These are phyloP conservation scores for Penicillium canariense DNA, from an alignment of 495 filamentous ascomycete species.

Conservation along the genomic window DNA sequence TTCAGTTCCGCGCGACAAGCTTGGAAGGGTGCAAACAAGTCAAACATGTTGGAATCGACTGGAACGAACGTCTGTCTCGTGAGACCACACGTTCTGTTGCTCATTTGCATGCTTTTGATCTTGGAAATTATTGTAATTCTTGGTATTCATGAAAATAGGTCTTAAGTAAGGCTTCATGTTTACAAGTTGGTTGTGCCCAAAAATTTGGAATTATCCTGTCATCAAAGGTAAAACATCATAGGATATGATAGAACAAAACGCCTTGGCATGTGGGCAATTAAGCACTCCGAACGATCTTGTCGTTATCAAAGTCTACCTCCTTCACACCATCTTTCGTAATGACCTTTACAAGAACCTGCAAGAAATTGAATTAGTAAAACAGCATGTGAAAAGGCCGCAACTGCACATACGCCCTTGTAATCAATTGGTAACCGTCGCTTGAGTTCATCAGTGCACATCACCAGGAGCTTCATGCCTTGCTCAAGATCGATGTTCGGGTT, in stretches of 20 bases:
- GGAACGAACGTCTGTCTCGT: background rate
- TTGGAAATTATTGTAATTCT: too few relatives aligned
- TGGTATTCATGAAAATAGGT: too few relatives aligned
- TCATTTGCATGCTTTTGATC: too few relatives aligned
- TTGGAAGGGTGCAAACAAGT: conserved; percentile 37
- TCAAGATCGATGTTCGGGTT: conserved; percentile 87
- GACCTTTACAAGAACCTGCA: conserved; percentile 78
- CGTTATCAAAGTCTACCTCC: conserved; percentile 77
- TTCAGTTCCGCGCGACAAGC: conserved; percentile 15
- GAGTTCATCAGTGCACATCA: conserved; percentile 93
- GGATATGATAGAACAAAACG: conserved; percentile 46
- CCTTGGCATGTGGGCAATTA: conserved; percentile 41
- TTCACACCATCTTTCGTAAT: conserved; percentile 88
- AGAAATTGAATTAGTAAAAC: conserved; percentile 16
- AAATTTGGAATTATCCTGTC: conserved; percentile 24
- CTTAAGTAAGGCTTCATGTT: background rate
- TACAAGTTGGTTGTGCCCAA: conserved; percentile 11
- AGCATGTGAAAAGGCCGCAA: background rate
- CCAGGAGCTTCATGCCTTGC: conserved; percentile 83
- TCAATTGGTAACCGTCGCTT: conserved; percentile 95
- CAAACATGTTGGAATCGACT: conserved; percentile 31
- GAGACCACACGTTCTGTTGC: too few relatives aligned
- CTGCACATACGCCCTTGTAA: conserved; percentile 78
- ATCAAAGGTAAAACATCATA: conserved; percentile 33
- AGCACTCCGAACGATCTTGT: conserved; percentile 66